Base-by-base conservation (phyloP, 2,329 filamentous ascomycete genomes). In the Monosporascus sp. region DNA sequence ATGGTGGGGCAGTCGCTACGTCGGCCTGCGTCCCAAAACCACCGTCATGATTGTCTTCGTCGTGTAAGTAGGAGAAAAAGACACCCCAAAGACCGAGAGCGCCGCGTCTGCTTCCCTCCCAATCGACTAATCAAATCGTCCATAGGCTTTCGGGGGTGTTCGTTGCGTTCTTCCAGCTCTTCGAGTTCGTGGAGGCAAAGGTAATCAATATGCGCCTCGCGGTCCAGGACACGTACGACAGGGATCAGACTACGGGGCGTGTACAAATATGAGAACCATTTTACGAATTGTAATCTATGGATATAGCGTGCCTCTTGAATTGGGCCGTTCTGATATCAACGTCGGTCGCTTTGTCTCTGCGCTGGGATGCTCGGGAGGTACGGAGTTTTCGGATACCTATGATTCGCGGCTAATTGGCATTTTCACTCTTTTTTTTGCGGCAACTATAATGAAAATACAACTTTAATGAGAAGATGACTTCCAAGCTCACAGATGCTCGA, bases 141-240 rank as follows among this genome's bases (percentile, higher is more conserved):
- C 35, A 40, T 31, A 47, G 28, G 9, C 14, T 51, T 6, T 46
- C 43, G 11, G 43, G 43, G 3, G 24, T 46, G 43, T 46, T 60
- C n/a, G 58, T 59, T 20, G 61, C 63, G 5, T 57, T 63, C 53
- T 50, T 65, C 31, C 63, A 65, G 47, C 55, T 63, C 3, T 65
- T 65, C 53, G 57, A 63, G 45, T 61, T 63, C 53, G 62, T 65
- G 55, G 63, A 65, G 51, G 61, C 63, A 41, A 63, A 63, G 51
- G 63, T 65, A 38, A 54, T 65, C 48, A 60, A 60, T 22, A 55
- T 65, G 15, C 61, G 61, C 43, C 48, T 65, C 26, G 59, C 59
- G 43, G 60, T 65, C 56, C 56, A 61, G n/a, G 60, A 65, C 40
- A 62, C 61, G 48, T 65, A 65, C 52, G 61, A 65, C 51, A 61